Evolutionary conservation across 2,329 filamentous ascomycete species (phyloP).

Genomic region (Parastagonospora avenae): DNA sequence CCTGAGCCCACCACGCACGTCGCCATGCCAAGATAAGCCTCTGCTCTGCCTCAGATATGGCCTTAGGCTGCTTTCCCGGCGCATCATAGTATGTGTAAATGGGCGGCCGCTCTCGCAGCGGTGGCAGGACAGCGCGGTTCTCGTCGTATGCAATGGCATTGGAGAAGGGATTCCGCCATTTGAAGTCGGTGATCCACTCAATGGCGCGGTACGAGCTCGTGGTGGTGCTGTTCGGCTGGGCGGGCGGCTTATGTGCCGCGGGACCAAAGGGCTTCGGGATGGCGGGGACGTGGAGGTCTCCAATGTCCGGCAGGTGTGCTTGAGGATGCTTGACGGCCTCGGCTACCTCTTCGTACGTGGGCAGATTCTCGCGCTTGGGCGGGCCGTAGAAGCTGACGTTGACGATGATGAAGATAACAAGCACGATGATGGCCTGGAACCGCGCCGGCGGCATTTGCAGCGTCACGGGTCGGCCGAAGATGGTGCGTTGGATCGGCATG

Average conservation of each 20-base stretch:
- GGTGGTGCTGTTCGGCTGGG: constrained; percentile 77
- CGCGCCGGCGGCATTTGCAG: constrained; percentile 52
- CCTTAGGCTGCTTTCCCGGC: constrained; percentile 65
- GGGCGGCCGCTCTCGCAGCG: constrained; percentile 69
- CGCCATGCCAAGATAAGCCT: constrained; percentile 85
- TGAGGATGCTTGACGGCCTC: constrained; percentile 47
- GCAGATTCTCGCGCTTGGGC: constrained; percentile 25
- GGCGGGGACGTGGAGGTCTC: constrained; percentile 29
- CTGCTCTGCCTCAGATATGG: constrained; percentile 73
- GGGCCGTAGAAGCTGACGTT: constrained; percentile 1
- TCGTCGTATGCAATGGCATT: constrained; percentile 80
- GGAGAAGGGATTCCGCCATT: constrained; percentile 90
- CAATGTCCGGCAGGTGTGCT: constrained; percentile 32
- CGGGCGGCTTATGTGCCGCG: constrained; percentile 73
- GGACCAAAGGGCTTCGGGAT: constrained; percentile 69
- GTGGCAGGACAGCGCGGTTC: constrained; percentile 81
- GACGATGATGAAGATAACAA: constrained; percentile 41
- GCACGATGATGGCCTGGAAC: constrained; percentile 51
- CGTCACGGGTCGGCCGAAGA: constrained; percentile 38
- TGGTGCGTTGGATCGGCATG: constrained; percentile 43
- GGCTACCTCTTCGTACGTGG: constrained; percentile 40
- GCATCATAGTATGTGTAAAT: constrained; percentile 93
- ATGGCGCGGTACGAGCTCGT: constrained; percentile 62
- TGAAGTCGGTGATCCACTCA: constrained; percentile 87
- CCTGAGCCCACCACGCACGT: constrained; percentile 92